Evolutionary conservation across 2,329 filamentous ascomycete genomes (phyloP).

Genomic region (Phaeosphaeriaceae sp.): DNA sequence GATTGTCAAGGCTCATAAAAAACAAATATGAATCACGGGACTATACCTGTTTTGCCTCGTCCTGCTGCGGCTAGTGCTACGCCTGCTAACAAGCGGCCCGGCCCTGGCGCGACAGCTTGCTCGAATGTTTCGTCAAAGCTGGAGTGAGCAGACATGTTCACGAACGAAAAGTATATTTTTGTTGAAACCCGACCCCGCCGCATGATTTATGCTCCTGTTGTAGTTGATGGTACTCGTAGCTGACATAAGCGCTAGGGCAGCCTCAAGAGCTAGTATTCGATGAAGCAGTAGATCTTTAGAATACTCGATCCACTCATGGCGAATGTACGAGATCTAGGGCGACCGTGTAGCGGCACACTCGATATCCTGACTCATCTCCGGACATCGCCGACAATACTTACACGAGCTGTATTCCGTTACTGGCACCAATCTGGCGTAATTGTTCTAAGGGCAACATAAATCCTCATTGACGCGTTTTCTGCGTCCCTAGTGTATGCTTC

Average conservation of each 20-base stretch:
- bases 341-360: not conserved
- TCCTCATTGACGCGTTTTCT: not conserved
- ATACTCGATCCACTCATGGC: not conserved
- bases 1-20: not conserved
- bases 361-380: not conserved
- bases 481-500: not conserved
- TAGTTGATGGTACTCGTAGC: not conserved
- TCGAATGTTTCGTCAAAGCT: constrained; percentile 20
- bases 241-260: not conserved
- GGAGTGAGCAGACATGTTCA: constrained; percentile 10
- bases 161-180: not conserved
- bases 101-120: constrained; percentile 23
- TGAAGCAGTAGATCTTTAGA: not conserved
- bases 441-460: not conserved
- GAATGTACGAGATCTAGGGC: not conserved
- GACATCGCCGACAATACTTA: not conserved
- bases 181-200: not conserved
- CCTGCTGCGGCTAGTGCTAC: constrained; percentile 32
- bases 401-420: not conserved
- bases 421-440: not conserved
- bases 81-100: constrained; percentile 13
- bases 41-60: constrained; percentile 19
- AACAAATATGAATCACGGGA: constrained; percentile 4
- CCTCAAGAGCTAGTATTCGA: not conserved
- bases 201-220: not conserved